A percentile compares a stretch with the other conserved stretches of the same genome.
Conservation (phyloP, 306 rosid species). For the Elaeagnus macrophylla region DNA sequence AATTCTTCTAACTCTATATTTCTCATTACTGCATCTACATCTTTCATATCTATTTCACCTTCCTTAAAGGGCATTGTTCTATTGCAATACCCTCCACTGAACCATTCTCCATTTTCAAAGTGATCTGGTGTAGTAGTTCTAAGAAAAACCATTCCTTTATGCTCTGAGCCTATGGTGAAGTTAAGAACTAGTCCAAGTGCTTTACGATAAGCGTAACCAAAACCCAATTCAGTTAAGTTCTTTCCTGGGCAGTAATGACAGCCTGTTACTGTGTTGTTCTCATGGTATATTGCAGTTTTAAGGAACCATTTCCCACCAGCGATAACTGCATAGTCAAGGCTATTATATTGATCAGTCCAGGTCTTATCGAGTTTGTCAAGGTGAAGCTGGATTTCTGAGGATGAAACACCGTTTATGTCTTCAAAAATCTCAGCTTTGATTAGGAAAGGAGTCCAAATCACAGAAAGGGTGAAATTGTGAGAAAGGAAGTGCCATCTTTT, state of each 20-base stretch:
- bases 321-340: constrained; percentile 40
- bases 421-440: constrained; percentile 57
- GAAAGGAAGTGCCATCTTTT: constrained; percentile 66
- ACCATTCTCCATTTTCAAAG: constrained; percentile 82
- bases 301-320: constrained; percentile 82
- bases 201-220: constrained; percentile 47
- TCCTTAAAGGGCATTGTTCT: constrained; percentile 63
- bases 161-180: constrained; percentile 26
- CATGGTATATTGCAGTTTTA: constrained; percentile 62
- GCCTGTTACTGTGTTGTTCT: constrained; percentile 36
- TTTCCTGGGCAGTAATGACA: constrained; percentile 59
- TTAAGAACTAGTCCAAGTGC: constrained; percentile 31
- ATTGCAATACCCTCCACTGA: constrained; percentile 78
- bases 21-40: constrained; percentile 40
- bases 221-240: constrained; percentile 57
- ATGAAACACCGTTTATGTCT: constrained; percentile 62
- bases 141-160: constrained; percentile 44
- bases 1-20: constrained; percentile 57
- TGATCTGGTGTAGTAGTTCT: constrained; percentile 80
- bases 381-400: constrained; percentile 51
- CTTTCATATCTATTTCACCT: constrained; percentile 27
- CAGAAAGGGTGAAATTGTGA: constrained; percentile 69
- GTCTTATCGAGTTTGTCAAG: constrained; percentile 46
- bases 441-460: constrained; percentile 76
- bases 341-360: constrained; percentile 45